Base-by-base conservation (phyloP, 2,329 filamentous ascomycete genomes). In the Emmonsiellopsis sp. region DNA sequence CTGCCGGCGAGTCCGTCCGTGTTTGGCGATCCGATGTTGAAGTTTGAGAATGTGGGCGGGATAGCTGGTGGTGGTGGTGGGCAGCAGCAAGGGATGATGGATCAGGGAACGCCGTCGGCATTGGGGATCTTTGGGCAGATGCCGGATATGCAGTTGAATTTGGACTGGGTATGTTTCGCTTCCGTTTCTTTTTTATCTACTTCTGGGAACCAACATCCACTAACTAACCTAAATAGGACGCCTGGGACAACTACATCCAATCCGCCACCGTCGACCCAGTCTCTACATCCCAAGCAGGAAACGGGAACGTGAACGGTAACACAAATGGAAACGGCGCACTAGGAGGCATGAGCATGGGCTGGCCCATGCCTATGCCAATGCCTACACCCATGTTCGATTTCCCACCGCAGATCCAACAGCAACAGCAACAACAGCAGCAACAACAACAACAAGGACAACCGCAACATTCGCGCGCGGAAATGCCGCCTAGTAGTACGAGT, bases 181-280 rank as follows among this genome's bases (percentile, higher is more conserved):
- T 40, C 31, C 50, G 3, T 45, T 43, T 38, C 35, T 16, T 41
- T 52, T 49, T 46, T 32, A 40, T 31, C 9, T 51, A 9, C 7
- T 43, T 15, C 30, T 13, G 9, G 13, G 32, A 40, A 26, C 20
- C 11, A 15, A 26, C 42, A 2, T 34, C 26, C 46, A 31, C 41
- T 7, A 34, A 44, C 11, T n/a, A 48, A 5, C 16, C 30, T 13
- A 35, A 51, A 59, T 58, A 84, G 82, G 80, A 85, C 57, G 81
- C 82, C 31, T 86, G 83, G 83, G 84, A 87, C 63, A 80, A 77
- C 6, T 86, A 85, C 60, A 80, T 86, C 47, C 83, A 86, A 65
- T 81, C 79, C 51, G 75, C 79, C 5, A 74, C 65, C 6, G 58
- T 75, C 35, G 74, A 76, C 47, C 63, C 68, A 26, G 3, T 5